Percentiles rank a stretch among this genome's conserved stretches.
Conservation (phyloP, 129 eudicot species). For the Calendula officinalis region DNA sequence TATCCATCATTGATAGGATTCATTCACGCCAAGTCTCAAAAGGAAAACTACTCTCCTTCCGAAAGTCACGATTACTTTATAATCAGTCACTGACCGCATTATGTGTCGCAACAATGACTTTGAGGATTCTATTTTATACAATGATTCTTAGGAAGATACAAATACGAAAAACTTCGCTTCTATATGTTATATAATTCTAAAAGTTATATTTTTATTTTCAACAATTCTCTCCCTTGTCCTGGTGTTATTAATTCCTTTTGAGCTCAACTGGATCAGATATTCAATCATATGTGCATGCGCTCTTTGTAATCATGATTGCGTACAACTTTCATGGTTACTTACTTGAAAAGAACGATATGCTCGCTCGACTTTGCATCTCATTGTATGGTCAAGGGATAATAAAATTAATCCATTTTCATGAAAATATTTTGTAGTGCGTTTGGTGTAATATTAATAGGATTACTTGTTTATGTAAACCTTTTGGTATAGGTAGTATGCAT, state of each 20-base stretch:
- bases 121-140: background rate
- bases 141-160: background rate
- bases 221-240: slow-evolving; percentile 1
- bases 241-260: slow-evolving; percentile 4
- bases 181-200: background rate
- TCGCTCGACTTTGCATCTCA: background rate
- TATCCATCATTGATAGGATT: slow-evolving; percentile 18
- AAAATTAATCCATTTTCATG: no score
- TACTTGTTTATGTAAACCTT: no score
- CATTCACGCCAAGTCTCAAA: slow-evolving; percentile 20
- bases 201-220: background rate
- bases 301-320: slow-evolving; percentile 3
- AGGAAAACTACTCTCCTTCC: slow-evolving; percentile 15
- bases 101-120: background rate
- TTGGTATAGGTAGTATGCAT: no score
- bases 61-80: slow-evolving; percentile 4
- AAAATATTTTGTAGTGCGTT: no score
- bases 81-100: slow-evolving; percentile 6
- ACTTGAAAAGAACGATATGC: background rate
- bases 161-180: background rate
- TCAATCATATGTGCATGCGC: background rate
- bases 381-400: background rate
- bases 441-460: no score
- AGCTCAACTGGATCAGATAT: slow-evolving; percentile 4
- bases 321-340: slow-evolving; percentile 3